A percentile compares a stretch with the other conserved stretches of the same genome.
Evolutionary conservation across 2,329 filamentous ascomycete genomes (phyloP).

Genomic region (Fusarium oligoseptatum): DNA sequence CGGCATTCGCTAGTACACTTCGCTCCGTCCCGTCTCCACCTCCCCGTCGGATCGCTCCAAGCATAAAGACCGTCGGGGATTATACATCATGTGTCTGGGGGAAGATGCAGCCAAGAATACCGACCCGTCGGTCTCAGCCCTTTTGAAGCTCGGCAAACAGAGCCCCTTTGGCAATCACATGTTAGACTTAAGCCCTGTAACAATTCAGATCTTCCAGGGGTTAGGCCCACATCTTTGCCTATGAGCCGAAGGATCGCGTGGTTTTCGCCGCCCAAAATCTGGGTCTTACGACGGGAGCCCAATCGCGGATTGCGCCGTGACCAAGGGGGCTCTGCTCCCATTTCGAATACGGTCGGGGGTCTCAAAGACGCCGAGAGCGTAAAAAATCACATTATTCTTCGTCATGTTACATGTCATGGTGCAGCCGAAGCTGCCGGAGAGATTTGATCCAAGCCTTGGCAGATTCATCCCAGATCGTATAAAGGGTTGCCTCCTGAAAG

Average conservation of each 20-base stretch:
- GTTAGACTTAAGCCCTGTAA: neutral
- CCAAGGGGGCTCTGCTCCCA: neutral
- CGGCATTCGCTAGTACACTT: neutral
- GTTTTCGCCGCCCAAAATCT: conserved; percentile 1
- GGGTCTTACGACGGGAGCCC: neutral
- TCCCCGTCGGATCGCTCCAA: neutral
- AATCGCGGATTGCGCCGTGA: conserved; percentile 6
- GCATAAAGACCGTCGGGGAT: neutral
- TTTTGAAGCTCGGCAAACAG: neutral
- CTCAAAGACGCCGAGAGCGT: neutral
- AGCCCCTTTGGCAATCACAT: neutral
- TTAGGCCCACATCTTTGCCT: conserved; percentile 13
- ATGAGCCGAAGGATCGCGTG: conserved; percentile 33
- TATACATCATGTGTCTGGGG: neutral
- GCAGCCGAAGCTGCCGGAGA: conserved; percentile 25
- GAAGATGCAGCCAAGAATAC: neutral
- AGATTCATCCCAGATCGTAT: conserved; percentile 29
- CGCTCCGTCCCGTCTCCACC: neutral
- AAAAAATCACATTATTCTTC: conserved; percentile 20
- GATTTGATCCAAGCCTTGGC: conserved; percentile 9
- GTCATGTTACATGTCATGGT: conserved; percentile 9
- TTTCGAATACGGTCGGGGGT: neutral
- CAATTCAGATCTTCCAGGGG: conserved; percentile 15
- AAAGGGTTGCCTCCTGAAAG: conserved; percentile 21
- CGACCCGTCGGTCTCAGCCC: neutral